Base-by-base conservation (phyloP, 441 rosid genomes). In the Pelargonium citronellum region DNA sequence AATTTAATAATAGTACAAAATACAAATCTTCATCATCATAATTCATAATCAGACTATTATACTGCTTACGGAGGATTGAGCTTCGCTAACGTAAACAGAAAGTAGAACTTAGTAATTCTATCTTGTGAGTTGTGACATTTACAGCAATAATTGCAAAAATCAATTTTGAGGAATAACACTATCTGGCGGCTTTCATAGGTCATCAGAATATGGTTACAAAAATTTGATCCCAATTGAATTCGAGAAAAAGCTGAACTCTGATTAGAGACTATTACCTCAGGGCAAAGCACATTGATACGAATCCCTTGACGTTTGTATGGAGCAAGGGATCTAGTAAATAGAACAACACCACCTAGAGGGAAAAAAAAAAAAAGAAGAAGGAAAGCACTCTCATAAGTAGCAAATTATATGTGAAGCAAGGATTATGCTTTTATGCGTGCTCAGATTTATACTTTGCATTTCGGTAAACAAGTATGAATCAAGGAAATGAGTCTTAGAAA, bases 201-300 rank as follows among this genome's bases (percentile, higher is more conserved):
- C 60, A 53, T 16, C 60, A 16, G 22, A 53, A n/a, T 15, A n/a
- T 15, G 60, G 22, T 53, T 53, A 1, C 60, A 53, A 53, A 6
- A 53, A 16, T 53, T n/a, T 53, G 60, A 53, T 3, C 20, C n/a
- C 0, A 49, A 49, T 7, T 41, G 44, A 41, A 49, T 11, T 51
- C 9, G 8, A 51, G 58, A 13, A 63, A 11, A 7, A 43, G 27
- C 68, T 58, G 11, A 64, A 24, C 41, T 53, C 62, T 71, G 16
- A 5, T 7, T 61, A 66, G 27, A 64, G 37, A 62, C 6, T 67
- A 80, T 78, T 79, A 95, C 99, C 97, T 95, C 99, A 37, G 99
- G 99, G 84, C 98, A 95, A 80, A 95, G 95, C 71, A 85, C 99
- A 76, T 95, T 95, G 77, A 89, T 57, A 16, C 99, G 95, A 69